phyloP scores from a whole-genome alignment of 306 rosid genomes.

The Glycine tomentella region DNA sequence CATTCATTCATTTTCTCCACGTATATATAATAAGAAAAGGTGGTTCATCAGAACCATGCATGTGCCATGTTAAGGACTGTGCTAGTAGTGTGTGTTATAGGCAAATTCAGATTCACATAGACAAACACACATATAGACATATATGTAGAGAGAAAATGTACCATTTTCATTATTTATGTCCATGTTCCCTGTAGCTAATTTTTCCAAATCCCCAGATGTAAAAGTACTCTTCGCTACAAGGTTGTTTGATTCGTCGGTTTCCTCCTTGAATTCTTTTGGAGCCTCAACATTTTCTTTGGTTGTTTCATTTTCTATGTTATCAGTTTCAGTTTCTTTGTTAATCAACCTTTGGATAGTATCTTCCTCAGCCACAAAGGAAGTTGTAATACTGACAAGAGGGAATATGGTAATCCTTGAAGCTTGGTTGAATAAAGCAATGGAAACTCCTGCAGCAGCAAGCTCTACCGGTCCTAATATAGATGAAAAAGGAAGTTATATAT shows the following conservation, averaged over 20 bases:
- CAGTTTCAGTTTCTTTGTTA: neutral
- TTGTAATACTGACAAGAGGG: constrained; percentile 81
- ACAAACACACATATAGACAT: neutral
- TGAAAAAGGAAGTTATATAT: neutral
- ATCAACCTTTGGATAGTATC: constrained; percentile 52
- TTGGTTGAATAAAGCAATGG: constrained; percentile 83
- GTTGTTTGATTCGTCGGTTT: neutral
- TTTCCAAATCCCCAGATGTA: neutral
- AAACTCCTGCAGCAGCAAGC: constrained; percentile 84
- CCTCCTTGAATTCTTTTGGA: neutral
- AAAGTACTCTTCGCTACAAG: neutral
- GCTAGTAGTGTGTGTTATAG: too few relatives aligned
- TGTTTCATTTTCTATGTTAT: neutral
- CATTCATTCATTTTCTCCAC: too few relatives aligned
- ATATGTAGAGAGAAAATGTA: neutral
- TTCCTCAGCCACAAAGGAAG: constrained; percentile 51
- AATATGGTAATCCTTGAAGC: constrained; percentile 86
- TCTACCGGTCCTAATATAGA: constrained; percentile 71
- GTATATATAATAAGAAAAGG: too few relatives aligned
- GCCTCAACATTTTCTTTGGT: neutral
- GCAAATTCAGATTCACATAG: neutral
- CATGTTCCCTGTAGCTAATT: neutral
- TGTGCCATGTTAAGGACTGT: too few relatives aligned
- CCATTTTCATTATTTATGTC: constrained; percentile 48
- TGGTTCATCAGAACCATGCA: too few relatives aligned